phyloP scores from a whole-genome alignment of 305 asterid species.

The Fraxinus velutina region DNA sequence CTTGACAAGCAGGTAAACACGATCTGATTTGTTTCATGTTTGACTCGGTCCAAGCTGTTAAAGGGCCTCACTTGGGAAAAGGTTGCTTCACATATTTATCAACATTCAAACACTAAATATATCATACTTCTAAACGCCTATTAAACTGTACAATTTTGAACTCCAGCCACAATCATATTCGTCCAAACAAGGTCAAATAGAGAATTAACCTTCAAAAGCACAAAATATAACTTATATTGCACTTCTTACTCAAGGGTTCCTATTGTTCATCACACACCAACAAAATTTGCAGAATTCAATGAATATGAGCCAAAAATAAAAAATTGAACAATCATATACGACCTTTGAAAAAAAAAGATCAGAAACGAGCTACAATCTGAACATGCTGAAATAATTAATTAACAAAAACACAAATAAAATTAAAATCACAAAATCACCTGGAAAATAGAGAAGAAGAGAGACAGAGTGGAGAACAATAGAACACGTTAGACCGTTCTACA shows the following conservation, averaged over 20 bases:
- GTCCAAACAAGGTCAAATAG: background rate
- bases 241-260: background rate
- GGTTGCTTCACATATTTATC: background rate
- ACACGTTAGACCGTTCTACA: conserved; percentile 18
- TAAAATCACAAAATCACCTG: conserved; percentile 25
- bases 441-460: conserved; percentile 15
- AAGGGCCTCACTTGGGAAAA: background rate
- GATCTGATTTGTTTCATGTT: background rate
- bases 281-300: conserved; percentile 3
- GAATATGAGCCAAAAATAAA: conserved; percentile 9
- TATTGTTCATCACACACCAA: background rate
- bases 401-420: background rate
- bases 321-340: conserved; percentile 6
- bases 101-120: conserved; percentile 7
- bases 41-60: background rate
- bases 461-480: conserved; percentile 23
- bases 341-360: background rate
- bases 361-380: background rate
- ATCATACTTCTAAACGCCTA: background rate
- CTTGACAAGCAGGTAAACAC: background rate
- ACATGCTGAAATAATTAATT: conserved; percentile 4
- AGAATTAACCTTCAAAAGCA: conserved; percentile 8
- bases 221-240: background rate
- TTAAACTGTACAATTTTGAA: background rate
- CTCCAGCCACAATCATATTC: background rate